A percentile compares a stretch with the other conserved stretches of the same genome.
Evolutionary conservation across 371 early-diverging fungal species (phyloP).

Genomic region (Fennellomyces sp.): DNA sequence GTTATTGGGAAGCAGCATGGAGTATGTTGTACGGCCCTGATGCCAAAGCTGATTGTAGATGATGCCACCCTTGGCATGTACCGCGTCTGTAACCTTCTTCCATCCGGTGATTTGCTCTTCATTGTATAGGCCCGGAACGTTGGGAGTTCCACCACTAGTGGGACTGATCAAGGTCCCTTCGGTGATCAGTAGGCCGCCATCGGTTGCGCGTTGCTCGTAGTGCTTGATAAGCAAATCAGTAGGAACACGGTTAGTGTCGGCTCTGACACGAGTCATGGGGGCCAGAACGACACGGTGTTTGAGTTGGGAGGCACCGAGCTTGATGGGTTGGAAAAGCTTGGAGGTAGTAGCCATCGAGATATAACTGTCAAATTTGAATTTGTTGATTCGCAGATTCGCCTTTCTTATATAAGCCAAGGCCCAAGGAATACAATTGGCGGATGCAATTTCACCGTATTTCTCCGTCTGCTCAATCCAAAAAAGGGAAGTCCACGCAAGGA

Average conservation of each 20-base stretch:
- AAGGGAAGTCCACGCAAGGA: too few relatives aligned
- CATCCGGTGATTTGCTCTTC: constrained; percentile 59
- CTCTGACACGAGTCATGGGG: constrained; percentile 56
- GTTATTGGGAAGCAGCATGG: constrained; percentile 4
- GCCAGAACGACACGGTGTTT: constrained; percentile 59
- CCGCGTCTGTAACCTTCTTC: constrained; percentile 59
- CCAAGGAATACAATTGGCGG: too few relatives aligned
- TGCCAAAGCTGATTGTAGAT: constrained; percentile 55
- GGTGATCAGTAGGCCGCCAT: constrained; percentile 58
- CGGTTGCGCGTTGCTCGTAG: constrained; percentile 61
- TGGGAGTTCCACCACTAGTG: constrained; percentile 34
- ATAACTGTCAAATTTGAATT: too few relatives aligned
- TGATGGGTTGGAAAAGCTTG: constrained; percentile 28
- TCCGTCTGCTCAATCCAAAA: too few relatives aligned
- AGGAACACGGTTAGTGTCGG: constrained; percentile 9
- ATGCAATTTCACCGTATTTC: too few relatives aligned
- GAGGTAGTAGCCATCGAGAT: background rate
- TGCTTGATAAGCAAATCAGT: constrained; percentile 50
- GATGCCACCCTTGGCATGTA: constrained; percentile 57
- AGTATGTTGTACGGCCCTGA: constrained; percentile 9
- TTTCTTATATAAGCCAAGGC: too few relatives aligned
- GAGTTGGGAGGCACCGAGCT: constrained; percentile 25
- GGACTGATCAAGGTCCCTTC: constrained; percentile 57
- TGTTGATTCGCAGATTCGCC: too few relatives aligned
- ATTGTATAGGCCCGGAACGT: constrained; percentile 51